Conservation (phyloP, 805 yeast species). For the Ogataea chonburiensis region DNA sequence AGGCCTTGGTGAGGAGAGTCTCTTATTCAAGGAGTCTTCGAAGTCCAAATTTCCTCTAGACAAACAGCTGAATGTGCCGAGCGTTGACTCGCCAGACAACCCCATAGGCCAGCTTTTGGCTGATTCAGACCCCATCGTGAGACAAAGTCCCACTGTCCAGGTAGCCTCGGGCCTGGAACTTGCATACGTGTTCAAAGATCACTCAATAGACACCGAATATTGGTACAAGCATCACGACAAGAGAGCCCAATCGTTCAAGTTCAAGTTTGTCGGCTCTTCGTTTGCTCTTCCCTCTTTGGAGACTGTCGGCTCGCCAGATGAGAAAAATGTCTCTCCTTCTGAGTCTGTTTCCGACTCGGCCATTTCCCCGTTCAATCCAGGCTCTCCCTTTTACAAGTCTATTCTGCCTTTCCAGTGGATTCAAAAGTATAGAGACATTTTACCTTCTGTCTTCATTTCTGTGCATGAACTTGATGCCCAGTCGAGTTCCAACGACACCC, state of each 20-base stretch:
- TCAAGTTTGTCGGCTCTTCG: constrained; percentile 33
- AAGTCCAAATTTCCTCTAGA: constrained; percentile 9
- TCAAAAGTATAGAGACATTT: constrained; percentile 44
- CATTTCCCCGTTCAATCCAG: constrained; percentile 46
- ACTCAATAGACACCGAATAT: constrained; percentile 25
- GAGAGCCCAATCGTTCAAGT: constrained; percentile 26
- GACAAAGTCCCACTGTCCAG: constrained; percentile 25
- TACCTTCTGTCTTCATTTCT: constrained; percentile 49
- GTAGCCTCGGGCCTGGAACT: constrained; percentile 33
- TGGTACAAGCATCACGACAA: constrained; percentile 21
- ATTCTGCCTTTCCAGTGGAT: constrained; percentile 51
- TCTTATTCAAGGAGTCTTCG: constrained; percentile 2
- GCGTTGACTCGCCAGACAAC: constrained; percentile 6
- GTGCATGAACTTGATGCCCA: constrained; percentile 41
- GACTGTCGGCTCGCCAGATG: not conserved
- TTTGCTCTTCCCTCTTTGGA: constrained; percentile 24
- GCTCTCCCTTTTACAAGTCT: constrained; percentile 41
- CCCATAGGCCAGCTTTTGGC: constrained; percentile 8
- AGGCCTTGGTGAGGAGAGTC: constrained; percentile 37
- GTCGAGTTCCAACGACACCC: constrained; percentile 26
- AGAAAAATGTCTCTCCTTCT: constrained; percentile 1
- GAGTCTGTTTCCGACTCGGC: constrained; percentile 23
- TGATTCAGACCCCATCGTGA: constrained; percentile 11
- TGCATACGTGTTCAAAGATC: constrained; percentile 31
- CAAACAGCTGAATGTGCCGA: constrained; percentile 6